Evolutionary conservation across 2,329 filamentous ascomycete genomes (phyloP).

Genomic region (Periconia sp.): DNA sequence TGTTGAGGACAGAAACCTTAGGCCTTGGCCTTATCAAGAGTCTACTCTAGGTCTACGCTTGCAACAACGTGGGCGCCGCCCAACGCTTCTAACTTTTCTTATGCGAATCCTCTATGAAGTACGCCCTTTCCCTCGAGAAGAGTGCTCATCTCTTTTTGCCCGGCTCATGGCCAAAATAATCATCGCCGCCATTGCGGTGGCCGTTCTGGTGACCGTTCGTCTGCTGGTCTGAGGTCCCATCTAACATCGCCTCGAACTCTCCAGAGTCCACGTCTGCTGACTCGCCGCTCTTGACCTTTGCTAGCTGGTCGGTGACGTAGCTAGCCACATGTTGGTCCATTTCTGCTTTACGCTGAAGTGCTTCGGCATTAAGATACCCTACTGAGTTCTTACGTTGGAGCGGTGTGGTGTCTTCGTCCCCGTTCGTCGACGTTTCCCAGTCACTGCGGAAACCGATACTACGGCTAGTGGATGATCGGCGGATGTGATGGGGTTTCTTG

Average conservation of each 20-base stretch:
- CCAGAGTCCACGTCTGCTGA: constrained; percentile 61
- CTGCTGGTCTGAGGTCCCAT: constrained; percentile 41
- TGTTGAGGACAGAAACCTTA: too few species aligned
- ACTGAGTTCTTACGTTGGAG: constrained; percentile 54
- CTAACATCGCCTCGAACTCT: constrained; percentile 66
- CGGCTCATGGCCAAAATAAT: constrained; percentile 39
- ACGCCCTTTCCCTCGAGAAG: too few species aligned
- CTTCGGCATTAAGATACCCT: constrained; percentile 60
- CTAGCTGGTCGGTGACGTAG: constrained; percentile 83
- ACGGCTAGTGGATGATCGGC: constrained; percentile 80
- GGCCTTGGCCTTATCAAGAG: too few species aligned
- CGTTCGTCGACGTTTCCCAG: constrained; percentile 57
- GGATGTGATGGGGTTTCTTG: constrained; percentile 62
- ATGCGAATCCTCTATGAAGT: too few species aligned
- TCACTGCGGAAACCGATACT: constrained; percentile 87
- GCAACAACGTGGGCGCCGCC: constrained; percentile 8
- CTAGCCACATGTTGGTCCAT: constrained; percentile 70
- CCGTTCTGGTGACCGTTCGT: constrained; percentile 30
- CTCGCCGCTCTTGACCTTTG: constrained; percentile 69
- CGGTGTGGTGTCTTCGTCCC: constrained; percentile 35
- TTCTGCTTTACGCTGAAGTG: constrained; percentile 42
- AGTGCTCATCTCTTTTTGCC: too few species aligned
- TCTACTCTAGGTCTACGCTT: constrained; percentile 32
- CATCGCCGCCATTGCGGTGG: constrained; percentile 24
- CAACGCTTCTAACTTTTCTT: constrained; percentile 4